A percentile compares a stretch with the other conserved stretches of the same genome.
Conservation (phyloP, 106 monocot genomes). For the Phalaenopsis equestris region DNA sequence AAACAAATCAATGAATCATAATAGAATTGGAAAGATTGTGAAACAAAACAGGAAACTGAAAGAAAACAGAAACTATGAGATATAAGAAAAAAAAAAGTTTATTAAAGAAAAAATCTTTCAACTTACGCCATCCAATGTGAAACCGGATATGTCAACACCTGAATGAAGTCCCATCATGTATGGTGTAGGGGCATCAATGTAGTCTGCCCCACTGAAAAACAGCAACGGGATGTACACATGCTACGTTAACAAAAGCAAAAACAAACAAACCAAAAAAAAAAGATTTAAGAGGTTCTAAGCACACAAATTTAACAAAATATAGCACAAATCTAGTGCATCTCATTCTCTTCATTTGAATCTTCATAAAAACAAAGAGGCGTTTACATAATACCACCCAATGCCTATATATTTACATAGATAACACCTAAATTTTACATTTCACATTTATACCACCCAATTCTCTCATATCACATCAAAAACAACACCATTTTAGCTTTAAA, state of each 20-base stretch:
- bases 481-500: too few relatives aligned
- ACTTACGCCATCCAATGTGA: conserved; percentile 91
- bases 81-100: not conserved
- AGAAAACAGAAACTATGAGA: not conserved
- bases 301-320: not conserved
- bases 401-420: too few relatives aligned
- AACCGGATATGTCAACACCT: conserved; percentile 66
- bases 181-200: conserved; percentile 95
- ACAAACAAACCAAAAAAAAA: not conserved
- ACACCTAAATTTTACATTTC: too few relatives aligned
- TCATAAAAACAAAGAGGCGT: too few relatives aligned
- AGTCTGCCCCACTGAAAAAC: conserved; percentile 95
- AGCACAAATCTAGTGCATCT: not conserved
- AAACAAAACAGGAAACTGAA: not conserved
- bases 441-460: too few relatives aligned
- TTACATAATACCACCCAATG: too few relatives aligned
- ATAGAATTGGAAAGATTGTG: not conserved
- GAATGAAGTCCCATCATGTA: conserved; percentile 99
- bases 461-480: too few relatives aligned
- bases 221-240: conserved; percentile 97
- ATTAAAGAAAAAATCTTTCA: not conserved
- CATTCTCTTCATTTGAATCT: not conserved
- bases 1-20: not conserved
- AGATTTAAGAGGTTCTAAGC: not conserved
- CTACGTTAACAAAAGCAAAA: conserved; percentile 38